Conservation (phyloP, 1,284 basidiomycete genomes). For the Entoloma clypeatum region DNA sequence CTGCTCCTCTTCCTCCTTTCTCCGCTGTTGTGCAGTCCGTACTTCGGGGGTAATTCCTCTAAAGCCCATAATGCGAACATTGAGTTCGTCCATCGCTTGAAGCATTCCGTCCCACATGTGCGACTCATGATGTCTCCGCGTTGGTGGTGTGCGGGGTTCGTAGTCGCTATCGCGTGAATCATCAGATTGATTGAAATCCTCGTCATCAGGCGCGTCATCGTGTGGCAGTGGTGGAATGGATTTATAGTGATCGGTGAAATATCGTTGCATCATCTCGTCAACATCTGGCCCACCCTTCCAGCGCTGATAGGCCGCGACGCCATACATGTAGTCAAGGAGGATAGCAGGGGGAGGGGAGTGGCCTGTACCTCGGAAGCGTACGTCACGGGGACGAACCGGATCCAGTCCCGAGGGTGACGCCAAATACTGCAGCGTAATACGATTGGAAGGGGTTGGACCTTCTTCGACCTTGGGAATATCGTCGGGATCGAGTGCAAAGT, state of each 20-base stretch:
- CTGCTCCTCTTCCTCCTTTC: constrained; percentile 14
- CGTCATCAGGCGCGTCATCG: constrained; percentile 3
- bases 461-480: too few relatives aligned
- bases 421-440: constrained; percentile 17
- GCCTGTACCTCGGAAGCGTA: constrained; percentile 11
- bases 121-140: constrained; percentile 8
- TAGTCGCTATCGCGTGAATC: constrained; percentile 3
- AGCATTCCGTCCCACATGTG: constrained; percentile 1
- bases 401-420: not conserved
- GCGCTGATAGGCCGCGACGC: constrained; percentile 16
- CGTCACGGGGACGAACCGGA: constrained; percentile 2
- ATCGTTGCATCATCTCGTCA: constrained; percentile 6
- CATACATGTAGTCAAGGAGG: constrained; percentile 18
- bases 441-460: constrained; percentile 10
- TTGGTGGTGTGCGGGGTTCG: constrained; percentile 1
- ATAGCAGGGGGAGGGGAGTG: constrained; percentile 10
- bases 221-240: constrained; percentile 6
- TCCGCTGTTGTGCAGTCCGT: constrained; percentile 10
- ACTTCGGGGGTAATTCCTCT: constrained; percentile 13
- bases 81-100: constrained; percentile 1
- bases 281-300: constrained; percentile 14
- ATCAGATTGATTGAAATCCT: constrained; percentile 4
- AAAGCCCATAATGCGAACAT: constrained; percentile 12
- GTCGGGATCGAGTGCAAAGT: constrained; percentile 19
- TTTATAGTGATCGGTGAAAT: constrained; percentile 9